phyloP scores from a whole-genome alignment of 768 basidiomycete genomes.

The Tulasnella sp. region DNA sequence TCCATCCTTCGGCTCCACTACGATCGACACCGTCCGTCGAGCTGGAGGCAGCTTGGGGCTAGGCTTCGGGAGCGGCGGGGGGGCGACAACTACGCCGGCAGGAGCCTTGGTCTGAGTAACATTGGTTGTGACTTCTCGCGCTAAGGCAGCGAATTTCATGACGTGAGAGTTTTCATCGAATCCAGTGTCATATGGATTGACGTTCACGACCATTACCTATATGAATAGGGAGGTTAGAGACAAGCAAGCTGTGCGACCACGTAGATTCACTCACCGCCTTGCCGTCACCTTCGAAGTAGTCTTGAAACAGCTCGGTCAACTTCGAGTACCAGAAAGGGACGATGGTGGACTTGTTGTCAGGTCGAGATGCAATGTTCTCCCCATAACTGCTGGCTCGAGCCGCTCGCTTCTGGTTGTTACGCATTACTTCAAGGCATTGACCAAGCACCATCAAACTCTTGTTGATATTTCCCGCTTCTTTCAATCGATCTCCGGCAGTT shows the following conservation, averaged over 20 bases:
- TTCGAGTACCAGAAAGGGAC: conserved; percentile 91
- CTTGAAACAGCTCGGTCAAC: conserved; percentile 90
- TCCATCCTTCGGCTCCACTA: conserved; percentile 53
- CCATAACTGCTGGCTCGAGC: conserved; percentile 32
- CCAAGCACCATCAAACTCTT: conserved; percentile 97
- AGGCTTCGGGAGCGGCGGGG: background rate
- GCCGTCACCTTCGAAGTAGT: conserved; percentile 91
- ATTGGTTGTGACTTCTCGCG: conserved; percentile 69
- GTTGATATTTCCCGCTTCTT: conserved; percentile 96
- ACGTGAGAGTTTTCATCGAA: conserved; percentile 98
- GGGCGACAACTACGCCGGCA: conserved; percentile 38
- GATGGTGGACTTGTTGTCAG: conserved; percentile 45
- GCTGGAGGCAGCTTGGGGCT: background rate
- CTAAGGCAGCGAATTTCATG: conserved; percentile 95
- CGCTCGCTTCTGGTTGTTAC: conserved; percentile 63
- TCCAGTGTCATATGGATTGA: conserved; percentile 96
- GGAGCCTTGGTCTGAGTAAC: conserved; percentile 39
- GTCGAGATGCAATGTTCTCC: background rate
- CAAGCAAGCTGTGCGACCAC: background rate
- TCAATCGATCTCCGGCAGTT: conserved; percentile 77
- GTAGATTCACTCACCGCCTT: conserved; percentile 46
- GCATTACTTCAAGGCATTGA: conserved; percentile 88
- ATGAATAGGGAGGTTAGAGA: background rate
- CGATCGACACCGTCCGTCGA: conserved; percentile 19
- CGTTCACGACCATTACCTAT: conserved; percentile 97